phyloP scores from a whole-genome alignment of 148 eudicot species.

The Cornus florida region DNA sequence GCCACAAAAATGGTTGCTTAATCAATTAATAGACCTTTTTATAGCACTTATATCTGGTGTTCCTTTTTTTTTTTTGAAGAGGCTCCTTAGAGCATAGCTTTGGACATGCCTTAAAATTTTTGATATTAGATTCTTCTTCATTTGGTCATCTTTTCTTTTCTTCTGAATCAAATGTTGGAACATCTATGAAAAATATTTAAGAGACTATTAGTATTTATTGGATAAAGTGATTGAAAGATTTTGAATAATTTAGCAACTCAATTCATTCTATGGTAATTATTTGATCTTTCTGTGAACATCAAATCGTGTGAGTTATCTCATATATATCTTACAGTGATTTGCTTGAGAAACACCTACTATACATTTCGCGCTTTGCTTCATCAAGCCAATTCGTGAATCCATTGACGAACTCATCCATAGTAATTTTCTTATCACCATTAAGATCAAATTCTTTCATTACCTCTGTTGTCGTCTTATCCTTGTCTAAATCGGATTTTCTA shows the following conservation, averaged over 20 bases:
- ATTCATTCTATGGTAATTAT: too few species aligned
- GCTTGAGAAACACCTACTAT: constrained; percentile 24
- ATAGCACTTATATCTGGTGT: constrained; percentile 27
- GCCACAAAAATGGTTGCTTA: too few species aligned
- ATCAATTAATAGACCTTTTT: constrained; percentile 12
- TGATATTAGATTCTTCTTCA: constrained; percentile 23
- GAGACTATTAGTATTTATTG: too few species aligned
- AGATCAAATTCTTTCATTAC: constrained; percentile 29
- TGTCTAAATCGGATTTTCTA: constrained; percentile 12
- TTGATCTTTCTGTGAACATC: too few species aligned
- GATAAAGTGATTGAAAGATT: too few species aligned
- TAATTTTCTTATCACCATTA: constrained; percentile 27
- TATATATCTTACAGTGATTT: constrained; percentile 31
- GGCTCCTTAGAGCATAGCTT: constrained; percentile 19
- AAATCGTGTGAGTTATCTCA: constrained; percentile 11
- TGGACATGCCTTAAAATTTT: constrained; percentile 23
- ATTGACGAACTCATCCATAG: constrained; percentile 35
- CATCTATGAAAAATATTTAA: constrained; percentile 6
- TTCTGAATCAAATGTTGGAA: constrained; percentile 30
- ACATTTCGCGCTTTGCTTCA: constrained; percentile 24
- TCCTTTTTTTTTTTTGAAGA: constrained; percentile 15
- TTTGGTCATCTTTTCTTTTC: constrained; percentile 26
- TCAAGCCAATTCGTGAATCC: constrained; percentile 41
- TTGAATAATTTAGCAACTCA: too few species aligned
- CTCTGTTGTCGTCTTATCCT: constrained; percentile 17